These are phyloP conservation scores for Moesziomyces aphidis DNA, from an alignment of 1,284 basidiomycete species.

Conservation along the genomic window DNA sequence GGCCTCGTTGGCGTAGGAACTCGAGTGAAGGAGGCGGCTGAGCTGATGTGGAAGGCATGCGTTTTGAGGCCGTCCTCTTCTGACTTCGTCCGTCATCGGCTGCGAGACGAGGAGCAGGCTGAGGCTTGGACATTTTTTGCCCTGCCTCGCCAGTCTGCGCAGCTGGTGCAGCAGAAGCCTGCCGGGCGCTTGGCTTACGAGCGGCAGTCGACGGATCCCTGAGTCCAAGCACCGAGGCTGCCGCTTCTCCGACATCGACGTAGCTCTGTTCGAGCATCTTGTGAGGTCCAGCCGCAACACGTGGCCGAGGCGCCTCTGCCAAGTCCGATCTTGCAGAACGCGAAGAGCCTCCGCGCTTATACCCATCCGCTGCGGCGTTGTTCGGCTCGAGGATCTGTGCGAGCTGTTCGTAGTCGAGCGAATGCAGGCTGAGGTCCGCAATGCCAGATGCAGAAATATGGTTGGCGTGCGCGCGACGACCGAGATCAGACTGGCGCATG, in stretches of 20 bases:
- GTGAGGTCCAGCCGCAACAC: slow-evolving; percentile 2
- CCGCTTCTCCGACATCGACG: slow-evolving; percentile 49
- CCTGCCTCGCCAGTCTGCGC: background rate
- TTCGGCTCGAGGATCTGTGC: slow-evolving; percentile 44
- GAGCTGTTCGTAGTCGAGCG: slow-evolving; percentile 44
- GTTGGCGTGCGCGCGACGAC: slow-evolving; percentile 34
- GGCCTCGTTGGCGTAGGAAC: slow-evolving; percentile 40
- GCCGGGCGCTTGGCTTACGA: background rate
- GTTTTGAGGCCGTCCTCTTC: background rate
- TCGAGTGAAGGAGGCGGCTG: slow-evolving; percentile 37
- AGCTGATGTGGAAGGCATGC: background rate
- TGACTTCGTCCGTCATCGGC: slow-evolving; percentile 19
- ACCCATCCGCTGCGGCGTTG: slow-evolving; percentile 32
- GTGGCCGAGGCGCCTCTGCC: background rate
- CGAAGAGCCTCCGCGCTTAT: slow-evolving; percentile 15
- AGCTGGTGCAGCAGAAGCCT: background rate
- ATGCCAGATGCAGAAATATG: slow-evolving; percentile 23
- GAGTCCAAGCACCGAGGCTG: slow-evolving; percentile 49
- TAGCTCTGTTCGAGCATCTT: slow-evolving; percentile 54
- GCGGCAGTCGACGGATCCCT: slow-evolving; percentile 18
- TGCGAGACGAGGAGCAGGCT: background rate
- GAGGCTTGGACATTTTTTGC: background rate
- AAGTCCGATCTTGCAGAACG: slow-evolving; percentile 7
- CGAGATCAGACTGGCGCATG: slow-evolving; percentile 32
- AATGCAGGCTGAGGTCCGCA: slow-evolving; percentile 31